phyloP scores from a whole-genome alignment of 352 stramenopile species.

The Pelagophyceae sp. region DNA sequence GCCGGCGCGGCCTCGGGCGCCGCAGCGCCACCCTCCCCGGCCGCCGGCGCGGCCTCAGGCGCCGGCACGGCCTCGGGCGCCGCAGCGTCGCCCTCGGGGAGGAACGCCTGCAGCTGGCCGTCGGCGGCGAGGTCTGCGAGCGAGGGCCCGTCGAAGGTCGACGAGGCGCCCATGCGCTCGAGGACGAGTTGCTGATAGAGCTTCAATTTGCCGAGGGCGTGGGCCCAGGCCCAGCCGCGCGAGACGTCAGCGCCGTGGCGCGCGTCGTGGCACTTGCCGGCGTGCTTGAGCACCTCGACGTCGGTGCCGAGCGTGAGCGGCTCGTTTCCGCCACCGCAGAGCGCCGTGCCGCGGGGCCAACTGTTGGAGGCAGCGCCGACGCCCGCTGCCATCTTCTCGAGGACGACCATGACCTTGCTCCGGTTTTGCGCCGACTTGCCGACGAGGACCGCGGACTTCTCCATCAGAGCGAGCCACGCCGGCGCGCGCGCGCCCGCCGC shows the following conservation, averaged over 20 bases:
- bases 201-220: constrained; percentile 10
- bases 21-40: no score
- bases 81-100: background rate
- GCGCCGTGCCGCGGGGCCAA: background rate
- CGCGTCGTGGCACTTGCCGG: background rate
- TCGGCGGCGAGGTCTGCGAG: background rate
- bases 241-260: background rate
- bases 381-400: background rate
- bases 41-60: background rate
- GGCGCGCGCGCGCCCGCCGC: background rate
- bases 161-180: background rate
- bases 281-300: constrained; percentile 3
- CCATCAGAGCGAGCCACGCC: background rate
- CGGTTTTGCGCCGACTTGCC: background rate
- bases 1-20: background rate
- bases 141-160: background rate
- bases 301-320: constrained; percentile 4
- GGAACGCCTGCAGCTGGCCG: no score
- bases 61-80: background rate
- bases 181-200: background rate
- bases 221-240: background rate
- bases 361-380: background rate
- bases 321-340: background rate
- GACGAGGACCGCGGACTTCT: background rate
- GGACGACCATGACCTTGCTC: constrained; percentile 10